Percentiles rank a stretch among this genome's conserved stretches.
Conservation (phyloP, 129 eudicot genomes). For the Chrysanthemum lavandulifolium region DNA sequence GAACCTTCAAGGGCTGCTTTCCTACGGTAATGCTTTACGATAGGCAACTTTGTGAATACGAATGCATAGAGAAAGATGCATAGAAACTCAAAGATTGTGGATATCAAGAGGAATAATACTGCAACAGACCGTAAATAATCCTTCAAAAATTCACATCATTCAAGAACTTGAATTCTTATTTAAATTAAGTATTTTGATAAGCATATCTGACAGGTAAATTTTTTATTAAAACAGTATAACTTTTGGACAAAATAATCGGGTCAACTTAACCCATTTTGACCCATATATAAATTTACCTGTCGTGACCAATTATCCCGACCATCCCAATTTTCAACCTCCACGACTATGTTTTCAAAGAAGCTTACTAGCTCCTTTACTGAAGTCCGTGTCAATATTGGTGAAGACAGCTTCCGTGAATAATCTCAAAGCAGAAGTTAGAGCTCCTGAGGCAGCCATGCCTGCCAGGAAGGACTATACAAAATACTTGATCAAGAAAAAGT, state of each 20-base stretch:
- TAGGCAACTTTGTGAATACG: conserved; percentile 56
- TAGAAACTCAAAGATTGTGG: conserved; percentile 55
- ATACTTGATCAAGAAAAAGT: not conserved
- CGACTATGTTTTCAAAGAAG: not conserved
- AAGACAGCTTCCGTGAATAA: conserved; percentile 69
- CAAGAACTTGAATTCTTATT: too few species aligned
- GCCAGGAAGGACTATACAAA: conserved; percentile 63
- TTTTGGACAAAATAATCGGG: too few species aligned
- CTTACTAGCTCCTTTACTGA: conserved; percentile 68
- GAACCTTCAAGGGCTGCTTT: conserved; percentile 87
- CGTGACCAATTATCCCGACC: too few species aligned
- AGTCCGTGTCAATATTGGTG: conserved; percentile 49
- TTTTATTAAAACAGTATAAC: too few species aligned
- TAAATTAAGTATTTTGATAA: too few species aligned
- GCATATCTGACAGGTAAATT: too few species aligned
- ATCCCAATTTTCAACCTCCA: too few species aligned
- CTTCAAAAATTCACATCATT: not conserved
- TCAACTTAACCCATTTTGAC: too few species aligned
- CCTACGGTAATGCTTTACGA: conserved; percentile 58
- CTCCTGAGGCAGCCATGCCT: conserved; percentile 83
- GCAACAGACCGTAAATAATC: conserved; percentile 23
- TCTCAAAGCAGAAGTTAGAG: conserved; percentile 68
- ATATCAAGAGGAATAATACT: conserved; percentile 70
- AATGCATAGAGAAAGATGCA: conserved; percentile 70
- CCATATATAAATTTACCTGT: too few species aligned